phyloP scores from a whole-genome alignment of 225 moss, liverwort and hornwort species.

The Anthoceros angustus region DNA sequence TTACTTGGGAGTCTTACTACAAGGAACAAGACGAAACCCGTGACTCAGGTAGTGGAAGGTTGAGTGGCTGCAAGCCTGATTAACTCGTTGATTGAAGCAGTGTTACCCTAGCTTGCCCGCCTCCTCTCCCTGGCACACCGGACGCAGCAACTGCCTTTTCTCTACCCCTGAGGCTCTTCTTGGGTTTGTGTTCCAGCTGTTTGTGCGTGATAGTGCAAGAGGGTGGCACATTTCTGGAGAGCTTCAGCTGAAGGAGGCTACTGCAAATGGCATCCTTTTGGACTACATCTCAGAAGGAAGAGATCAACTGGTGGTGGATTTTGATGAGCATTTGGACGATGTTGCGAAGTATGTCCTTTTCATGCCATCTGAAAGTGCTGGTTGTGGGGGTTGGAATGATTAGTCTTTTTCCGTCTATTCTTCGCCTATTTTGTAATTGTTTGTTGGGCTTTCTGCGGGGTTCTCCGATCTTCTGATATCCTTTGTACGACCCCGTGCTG shows the following conservation, averaged over 20 bases:
- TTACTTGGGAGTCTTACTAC: slow-evolving; percentile 36
- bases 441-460: neutral
- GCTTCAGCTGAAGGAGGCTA: slow-evolving; percentile 43
- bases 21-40: slow-evolving; percentile 37
- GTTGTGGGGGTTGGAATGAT: too few relatives aligned
- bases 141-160: neutral
- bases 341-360: slow-evolving; percentile 41
- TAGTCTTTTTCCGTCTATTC: neutral
- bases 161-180: neutral
- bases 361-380: too few relatives aligned
- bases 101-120: neutral
- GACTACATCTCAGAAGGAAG: slow-evolving; percentile 79
- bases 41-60: slow-evolving; percentile 35
- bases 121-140: neutral
- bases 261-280: slow-evolving; percentile 48
- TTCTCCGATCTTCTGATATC: neutral
- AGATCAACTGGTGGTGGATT: slow-evolving; percentile 54
- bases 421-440: neutral
- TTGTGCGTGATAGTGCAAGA: slow-evolving; percentile 36
- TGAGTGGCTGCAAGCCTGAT: neutral
- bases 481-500: neutral
- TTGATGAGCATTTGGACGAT: slow-evolving; percentile 88
- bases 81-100: neutral
- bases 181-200: slow-evolving; percentile 26
- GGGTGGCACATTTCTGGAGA: slow-evolving; percentile 41